Conservation (phyloP, 148 eudicot genomes). For the Tetragonia tetragonoides region DNA sequence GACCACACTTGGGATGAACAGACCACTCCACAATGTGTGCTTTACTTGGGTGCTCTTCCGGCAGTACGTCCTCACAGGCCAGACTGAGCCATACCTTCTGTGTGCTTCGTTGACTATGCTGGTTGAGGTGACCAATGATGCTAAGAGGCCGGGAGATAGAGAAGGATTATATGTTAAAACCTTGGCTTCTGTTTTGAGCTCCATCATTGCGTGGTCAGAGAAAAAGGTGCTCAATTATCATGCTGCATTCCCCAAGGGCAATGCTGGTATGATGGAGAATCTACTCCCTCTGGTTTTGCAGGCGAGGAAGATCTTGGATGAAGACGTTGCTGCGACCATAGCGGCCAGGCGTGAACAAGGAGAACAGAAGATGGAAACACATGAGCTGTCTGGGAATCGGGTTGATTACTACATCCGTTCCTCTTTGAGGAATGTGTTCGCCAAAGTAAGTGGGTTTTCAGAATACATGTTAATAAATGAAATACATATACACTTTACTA, state of each 20-base stretch:
- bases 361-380: conserved; percentile 13
- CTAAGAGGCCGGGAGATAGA: conserved; percentile 53
- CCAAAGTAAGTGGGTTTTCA: conserved; percentile 41
- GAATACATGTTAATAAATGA: no score
- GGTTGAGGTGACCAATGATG: conserved; percentile 67
- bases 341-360: conserved; percentile 42
- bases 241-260: conserved; percentile 36
- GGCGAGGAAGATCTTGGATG: conserved; percentile 60
- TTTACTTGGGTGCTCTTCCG: conserved; percentile 79
- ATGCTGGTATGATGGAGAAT: conserved; percentile 47
- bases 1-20: conserved; percentile 62
- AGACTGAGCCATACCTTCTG: conserved; percentile 64
- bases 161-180: conserved; percentile 54
- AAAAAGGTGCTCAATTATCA: conserved; percentile 64
- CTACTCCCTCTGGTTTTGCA: conserved; percentile 61
- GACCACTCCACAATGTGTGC: conserved; percentile 62
- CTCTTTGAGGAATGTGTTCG: conserved; percentile 61
- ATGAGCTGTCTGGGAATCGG: conserved; percentile 42
- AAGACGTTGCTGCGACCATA: conserved; percentile 45
- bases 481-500: neutral
- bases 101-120: conserved; percentile 60
- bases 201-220: conserved; percentile 75
- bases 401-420: conserved; percentile 76
- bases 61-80: conserved; percentile 67
- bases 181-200: conserved; percentile 48